phyloP scores from a whole-genome alignment of 192 early-diverging fungal genomes.

The Coemansia sp. region DNA sequence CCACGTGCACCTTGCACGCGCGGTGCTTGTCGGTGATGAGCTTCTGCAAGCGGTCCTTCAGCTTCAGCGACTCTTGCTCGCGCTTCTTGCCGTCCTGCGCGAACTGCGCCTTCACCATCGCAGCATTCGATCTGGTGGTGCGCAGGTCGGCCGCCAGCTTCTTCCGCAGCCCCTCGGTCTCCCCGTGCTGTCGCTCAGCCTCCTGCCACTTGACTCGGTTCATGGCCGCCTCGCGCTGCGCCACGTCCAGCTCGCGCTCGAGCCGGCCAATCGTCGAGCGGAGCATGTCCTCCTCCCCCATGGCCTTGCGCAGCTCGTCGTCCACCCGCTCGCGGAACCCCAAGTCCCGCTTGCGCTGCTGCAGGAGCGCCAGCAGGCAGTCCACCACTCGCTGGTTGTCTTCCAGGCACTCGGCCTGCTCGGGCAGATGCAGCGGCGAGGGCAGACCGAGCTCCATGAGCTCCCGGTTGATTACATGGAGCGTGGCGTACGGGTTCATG shows the following conservation, averaged over 20 bases:
- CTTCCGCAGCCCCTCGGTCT: slow-evolving; percentile 25
- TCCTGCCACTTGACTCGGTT: slow-evolving; percentile 34
- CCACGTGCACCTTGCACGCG: slow-evolving; percentile 21
- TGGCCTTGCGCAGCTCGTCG: slow-evolving; percentile 38
- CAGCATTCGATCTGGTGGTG: slow-evolving; percentile 27
- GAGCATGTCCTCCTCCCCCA: slow-evolving; percentile 50
- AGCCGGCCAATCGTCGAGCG: slow-evolving; percentile 25
- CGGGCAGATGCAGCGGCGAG: slow-evolving; percentile 41
- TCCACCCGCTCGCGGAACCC: slow-evolving; percentile 46
- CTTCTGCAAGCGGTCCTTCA: slow-evolving; percentile 51
- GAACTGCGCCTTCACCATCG: slow-evolving; percentile 34
- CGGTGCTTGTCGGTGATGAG: slow-evolving; percentile 46
- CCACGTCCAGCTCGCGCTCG: slow-evolving; percentile 40
- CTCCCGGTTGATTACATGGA: slow-evolving; percentile 53
- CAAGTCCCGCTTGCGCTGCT: slow-evolving; percentile 30
- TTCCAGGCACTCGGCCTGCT: slow-evolving; percentile 36
- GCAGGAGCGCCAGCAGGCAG: slow-evolving; percentile 32
- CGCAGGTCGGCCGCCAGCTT: slow-evolving; percentile 33
- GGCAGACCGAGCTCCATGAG: slow-evolving; percentile 50
- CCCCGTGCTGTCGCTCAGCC: slow-evolving; percentile 7
- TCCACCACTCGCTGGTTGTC: slow-evolving; percentile 49
- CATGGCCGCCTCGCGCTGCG: slow-evolving; percentile 38
- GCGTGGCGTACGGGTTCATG: slow-evolving; percentile 28
- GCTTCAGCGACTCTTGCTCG: slow-evolving; percentile 32
- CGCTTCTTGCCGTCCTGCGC: slow-evolving; percentile 49